Evolutionary conservation across 495 filamentous ascomycete genomes (phyloP), one percentile per base, ranked within the genome.

Genomic region (Aspergillus campestris): DNA sequence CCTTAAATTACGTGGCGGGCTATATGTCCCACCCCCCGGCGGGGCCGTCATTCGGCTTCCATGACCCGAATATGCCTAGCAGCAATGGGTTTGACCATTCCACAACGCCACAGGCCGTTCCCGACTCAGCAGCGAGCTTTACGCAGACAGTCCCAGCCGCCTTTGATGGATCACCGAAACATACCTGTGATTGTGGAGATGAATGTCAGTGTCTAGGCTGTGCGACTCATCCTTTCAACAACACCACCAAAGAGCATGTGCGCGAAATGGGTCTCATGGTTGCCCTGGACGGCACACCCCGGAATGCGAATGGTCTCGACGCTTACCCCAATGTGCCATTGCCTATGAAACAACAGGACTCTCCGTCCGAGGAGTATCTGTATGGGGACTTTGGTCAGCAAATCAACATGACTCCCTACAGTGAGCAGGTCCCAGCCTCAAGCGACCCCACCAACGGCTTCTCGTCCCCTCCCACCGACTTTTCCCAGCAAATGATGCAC

Each of bases 201-300:
- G 67, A 68, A 0, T 89, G 85, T 52, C 66, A 82, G 46, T 89
- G 85, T 51, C 53, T 86, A 18, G 82, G 78, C 14, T 89, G 85
- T 53, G 61, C 76, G 15, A 70, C 74, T 32, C 85, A 89, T 55
- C 85, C 84, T 5, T 87, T 79, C 58, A 89, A 89, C 55, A 64
- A 75, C 14, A 73, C 78, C n/a, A 86, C 81, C n/a, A 67, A 70
- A 33, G 69, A 82, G 36, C 83, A 82, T 55, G 77, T 87, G 7
- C 67, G 70, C 46, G 66, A 73, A 41, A 70, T 77, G 62, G 60
- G 67, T 35, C 53, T 61, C 9, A 49, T 76, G 44, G 65, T 76
- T 44, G 58, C 61, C n/a, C 50, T 66, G 27, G 55, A 63, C 18
- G 61, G 6, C 50, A 57, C 29, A 55, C 40, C 7, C 30, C 57